Conservation (phyloP, 768 basidiomycete genomes). For the Rubroboletus satanas region DNA sequence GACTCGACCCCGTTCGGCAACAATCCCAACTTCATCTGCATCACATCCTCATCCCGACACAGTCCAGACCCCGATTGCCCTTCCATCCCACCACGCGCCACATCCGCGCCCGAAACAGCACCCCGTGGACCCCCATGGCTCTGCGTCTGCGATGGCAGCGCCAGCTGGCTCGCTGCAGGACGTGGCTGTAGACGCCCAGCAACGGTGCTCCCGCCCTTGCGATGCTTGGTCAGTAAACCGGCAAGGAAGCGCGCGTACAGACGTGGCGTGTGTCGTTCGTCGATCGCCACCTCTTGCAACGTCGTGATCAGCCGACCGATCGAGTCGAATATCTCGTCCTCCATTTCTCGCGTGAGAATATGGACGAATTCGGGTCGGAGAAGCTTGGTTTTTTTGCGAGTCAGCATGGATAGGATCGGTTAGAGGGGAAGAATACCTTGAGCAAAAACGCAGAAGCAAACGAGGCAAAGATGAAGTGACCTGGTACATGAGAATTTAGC, state of each 20-base stretch:
- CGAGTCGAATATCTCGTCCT: conserved; percentile 66
- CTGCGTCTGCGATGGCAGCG: conserved; percentile 9
- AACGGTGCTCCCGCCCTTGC: conserved; percentile 58
- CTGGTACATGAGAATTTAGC: conserved; percentile 28
- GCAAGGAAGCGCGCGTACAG: conserved; percentile 79
- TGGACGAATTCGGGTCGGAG: conserved; percentile 71
- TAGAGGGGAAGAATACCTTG: conserved; percentile 45
- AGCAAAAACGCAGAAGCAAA: conserved; percentile 83
- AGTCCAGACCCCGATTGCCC: conserved; percentile 13
- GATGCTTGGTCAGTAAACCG: conserved; percentile 63
- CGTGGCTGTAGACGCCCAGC: conserved; percentile 51
- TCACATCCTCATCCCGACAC: conserved; percentile 28
- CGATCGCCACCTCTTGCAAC: conserved; percentile 70
- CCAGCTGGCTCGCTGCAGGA: conserved; percentile 41
- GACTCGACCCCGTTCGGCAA: not conserved
- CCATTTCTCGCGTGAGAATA: conserved; percentile 53
- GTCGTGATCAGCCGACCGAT: conserved; percentile 72
- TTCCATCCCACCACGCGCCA: conserved; percentile 15
- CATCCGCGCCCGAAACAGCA: conserved; percentile 29
- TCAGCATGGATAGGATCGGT: too few relatives aligned
- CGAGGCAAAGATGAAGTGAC: conserved; percentile 73
- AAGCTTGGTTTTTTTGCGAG: conserved; percentile 33
- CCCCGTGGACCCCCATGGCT: conserved; percentile 25
- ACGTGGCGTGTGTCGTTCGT: conserved; percentile 76
- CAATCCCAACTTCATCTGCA: conserved; percentile 26